A percentile compares a stretch with the other conserved stretches of the same genome.
Evolutionary conservation across 2,329 filamentous ascomycete species (phyloP).

Genomic region (Trichocomaceae sp.): DNA sequence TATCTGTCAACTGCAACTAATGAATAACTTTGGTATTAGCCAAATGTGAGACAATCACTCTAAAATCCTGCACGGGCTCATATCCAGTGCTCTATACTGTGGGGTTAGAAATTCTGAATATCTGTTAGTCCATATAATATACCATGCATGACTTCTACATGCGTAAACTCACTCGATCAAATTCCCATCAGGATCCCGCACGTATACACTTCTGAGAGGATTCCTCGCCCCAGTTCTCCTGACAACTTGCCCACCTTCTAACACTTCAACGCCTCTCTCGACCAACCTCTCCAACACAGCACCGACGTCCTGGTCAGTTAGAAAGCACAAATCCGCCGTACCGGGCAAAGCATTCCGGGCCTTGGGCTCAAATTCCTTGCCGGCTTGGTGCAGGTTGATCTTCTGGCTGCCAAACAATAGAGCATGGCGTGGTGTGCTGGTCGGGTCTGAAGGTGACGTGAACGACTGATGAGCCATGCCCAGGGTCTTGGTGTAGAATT

Average conservation of each 20-base stretch:
- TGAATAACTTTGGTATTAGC: background rate
- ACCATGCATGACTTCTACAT: no score
- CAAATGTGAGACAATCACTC: background rate
- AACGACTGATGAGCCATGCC: constrained; percentile 54
- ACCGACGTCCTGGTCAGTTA: constrained; percentile 48
- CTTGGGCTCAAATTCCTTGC: constrained; percentile 56
- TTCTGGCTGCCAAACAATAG: constrained; percentile 54
- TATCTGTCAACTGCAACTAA: background rate
- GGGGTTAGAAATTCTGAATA: constrained; percentile 14
- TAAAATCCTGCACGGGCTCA: no score
- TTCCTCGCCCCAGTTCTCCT: constrained; percentile 51
- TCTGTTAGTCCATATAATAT: background rate
- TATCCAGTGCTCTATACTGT: background rate
- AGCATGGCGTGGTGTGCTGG: constrained; percentile 40
- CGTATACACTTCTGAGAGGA: constrained; percentile 52
- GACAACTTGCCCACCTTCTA: constrained; percentile 44
- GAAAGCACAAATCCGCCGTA: constrained; percentile 55
- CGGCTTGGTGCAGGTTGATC: constrained; percentile 55
- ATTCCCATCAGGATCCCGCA: constrained; percentile 57
- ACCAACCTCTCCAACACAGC: constrained; percentile 35
- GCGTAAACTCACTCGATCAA: constrained; percentile 56
- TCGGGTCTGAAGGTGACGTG: constrained; percentile 33
- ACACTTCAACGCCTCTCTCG: constrained; percentile 42
- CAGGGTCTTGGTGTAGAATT: constrained; percentile 51
- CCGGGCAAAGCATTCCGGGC: constrained; percentile 49